A percentile compares a stretch with the other conserved stretches of the same genome.
phyloP scores from a whole-genome alignment of 2,329 filamentous ascomycete genomes.

The Talaromyces sp. region DNA sequence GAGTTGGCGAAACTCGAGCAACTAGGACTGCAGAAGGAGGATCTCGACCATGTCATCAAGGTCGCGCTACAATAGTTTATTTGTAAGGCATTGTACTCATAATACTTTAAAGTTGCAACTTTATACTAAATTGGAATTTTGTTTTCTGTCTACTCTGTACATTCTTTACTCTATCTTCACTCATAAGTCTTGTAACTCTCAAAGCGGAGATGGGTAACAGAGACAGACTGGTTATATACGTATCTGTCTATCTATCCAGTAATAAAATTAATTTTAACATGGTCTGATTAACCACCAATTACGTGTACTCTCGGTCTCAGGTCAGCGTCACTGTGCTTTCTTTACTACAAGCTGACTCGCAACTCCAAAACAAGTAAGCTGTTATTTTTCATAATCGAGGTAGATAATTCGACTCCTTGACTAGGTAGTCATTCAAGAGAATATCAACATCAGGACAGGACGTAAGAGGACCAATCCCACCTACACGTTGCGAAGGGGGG shows the following conservation, averaged over 20 bases:
- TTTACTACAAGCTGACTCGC: no score
- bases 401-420: no score
- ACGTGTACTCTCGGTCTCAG: no score
- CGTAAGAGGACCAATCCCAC: no score
- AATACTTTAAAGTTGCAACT: background rate
- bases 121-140: background rate
- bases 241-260: background rate
- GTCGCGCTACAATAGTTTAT: background rate
- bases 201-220: background rate
- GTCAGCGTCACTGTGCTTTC: no score
- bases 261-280: background rate
- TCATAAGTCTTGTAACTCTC: background rate
- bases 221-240: background rate
- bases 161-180: background rate
- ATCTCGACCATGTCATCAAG: background rate
- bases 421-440: no score
- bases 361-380: no score
- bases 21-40: background rate
- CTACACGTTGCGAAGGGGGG: no score
- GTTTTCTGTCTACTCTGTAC: background rate
- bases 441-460: no score
- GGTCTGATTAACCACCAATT: no score
- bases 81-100: background rate
- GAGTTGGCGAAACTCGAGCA: background rate
- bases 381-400: no score